Evolutionary conservation across 495 filamentous ascomycete species (phyloP), one percentile per base, ranked within the genome.

Genomic region (Neurospora hispaniola): DNA sequence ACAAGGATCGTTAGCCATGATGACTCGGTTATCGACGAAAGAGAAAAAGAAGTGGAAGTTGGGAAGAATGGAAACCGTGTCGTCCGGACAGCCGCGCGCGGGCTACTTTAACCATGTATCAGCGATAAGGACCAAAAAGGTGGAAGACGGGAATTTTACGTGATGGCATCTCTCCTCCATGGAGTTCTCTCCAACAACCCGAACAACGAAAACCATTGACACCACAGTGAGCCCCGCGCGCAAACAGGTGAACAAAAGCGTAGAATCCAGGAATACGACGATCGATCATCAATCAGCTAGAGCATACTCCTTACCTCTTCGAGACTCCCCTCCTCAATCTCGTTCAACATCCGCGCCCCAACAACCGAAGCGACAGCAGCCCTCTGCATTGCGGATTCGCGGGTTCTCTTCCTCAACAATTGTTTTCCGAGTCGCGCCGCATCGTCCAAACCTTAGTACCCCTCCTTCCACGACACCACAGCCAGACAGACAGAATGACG

Each of bases 321-420:
- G 43, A 82, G 72, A 70, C 75, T 80, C 35, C 75, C 73, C 74
- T 82, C 81, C 44, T 83, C 81, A 62, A 84, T 77, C 75, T 82
- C 82, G 41, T 71, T 74, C 46, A 96, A 81, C 77, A 95, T 78
- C 72, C 86, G 86, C 71, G 85, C 86, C 41, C 94, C 94, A 27
- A 89, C 78, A 43, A 77, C 79, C 75, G 86, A 81, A 43, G 82
- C 77, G 5, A 73, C 73, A 66, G 76, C 73, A 1, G 75, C 14
- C 27, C 54, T 43, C 71, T 77, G 72, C 76, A 77, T 78, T 73
- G 7, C 72, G 42, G 42, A 5, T 14, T 43, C 16, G 16, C 42
- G 16, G 35, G 35, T 38, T 18, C 72, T 38, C 70, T 39, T 39
- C 6, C 41, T 44, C 12, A 44, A 70, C 48, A 31, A 18, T 31